Evolutionary conservation across 305 asterid species (phyloP).

Genomic region (Caryopteris hybrid): DNA sequence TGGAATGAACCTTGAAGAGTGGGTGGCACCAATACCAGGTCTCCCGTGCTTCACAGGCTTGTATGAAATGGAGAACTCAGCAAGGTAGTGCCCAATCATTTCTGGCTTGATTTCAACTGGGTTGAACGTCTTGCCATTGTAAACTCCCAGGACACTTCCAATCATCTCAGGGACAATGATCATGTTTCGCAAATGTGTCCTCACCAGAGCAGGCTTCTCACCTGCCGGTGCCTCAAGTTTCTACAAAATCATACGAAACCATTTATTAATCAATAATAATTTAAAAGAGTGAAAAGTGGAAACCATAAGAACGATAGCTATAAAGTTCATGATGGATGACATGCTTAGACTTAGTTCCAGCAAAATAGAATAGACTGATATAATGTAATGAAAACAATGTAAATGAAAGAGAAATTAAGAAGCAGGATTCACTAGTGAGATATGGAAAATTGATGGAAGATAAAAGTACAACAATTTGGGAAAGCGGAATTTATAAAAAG

Average conservation of each 20-base stretch:
- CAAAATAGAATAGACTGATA: no score
- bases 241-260: constrained; percentile 22
- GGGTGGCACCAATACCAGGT: constrained; percentile 60
- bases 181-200: constrained; percentile 74
- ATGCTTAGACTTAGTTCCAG: no score
- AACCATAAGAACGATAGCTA: background rate
- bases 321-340: background rate
- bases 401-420: no score
- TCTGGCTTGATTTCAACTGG: constrained; percentile 78
- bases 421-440: background rate
- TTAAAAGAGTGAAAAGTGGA: background rate
- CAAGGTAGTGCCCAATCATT: constrained; percentile 81
- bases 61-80: constrained; percentile 78
- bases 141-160: constrained; percentile 74
- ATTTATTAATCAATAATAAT: background rate
- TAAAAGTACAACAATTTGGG: background rate
- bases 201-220: constrained; percentile 64
- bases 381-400: no score
- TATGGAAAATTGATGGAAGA: background rate
- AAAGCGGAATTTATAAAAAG: background rate
- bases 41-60: constrained; percentile 63
- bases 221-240: constrained; percentile 64
- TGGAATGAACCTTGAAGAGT: constrained; percentile 51
- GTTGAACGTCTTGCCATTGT: constrained; percentile 72
- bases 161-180: constrained; percentile 81